phyloP scores from a whole-genome alignment of 2,329 filamentous ascomycete species.

The Bipolaris cookei region DNA sequence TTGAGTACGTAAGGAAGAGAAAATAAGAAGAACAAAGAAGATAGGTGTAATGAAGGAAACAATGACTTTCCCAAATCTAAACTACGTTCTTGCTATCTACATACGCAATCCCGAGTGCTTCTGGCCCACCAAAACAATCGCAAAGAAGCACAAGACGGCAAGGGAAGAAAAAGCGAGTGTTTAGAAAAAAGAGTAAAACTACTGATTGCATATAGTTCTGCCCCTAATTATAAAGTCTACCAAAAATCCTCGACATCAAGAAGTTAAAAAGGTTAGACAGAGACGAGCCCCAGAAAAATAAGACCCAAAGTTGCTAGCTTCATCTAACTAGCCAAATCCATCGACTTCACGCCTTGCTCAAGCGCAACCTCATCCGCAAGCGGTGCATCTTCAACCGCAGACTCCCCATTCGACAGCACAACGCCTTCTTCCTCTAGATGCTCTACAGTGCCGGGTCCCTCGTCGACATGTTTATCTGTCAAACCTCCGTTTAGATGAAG shows the following conservation, averaged over 20 bases:
- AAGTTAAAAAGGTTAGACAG: background rate
- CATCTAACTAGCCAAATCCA: background rate
- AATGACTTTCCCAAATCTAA: too few relatives aligned
- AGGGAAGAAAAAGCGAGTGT: too few relatives aligned
- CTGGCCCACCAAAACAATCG: too few relatives aligned
- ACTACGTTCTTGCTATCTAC: background rate
- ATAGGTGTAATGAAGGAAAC: too few relatives aligned
- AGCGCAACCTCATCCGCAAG: background rate
- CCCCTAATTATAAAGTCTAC: too few relatives aligned
- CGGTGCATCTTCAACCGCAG: constrained; percentile 12
- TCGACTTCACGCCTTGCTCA: background rate
- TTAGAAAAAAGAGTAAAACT: background rate
- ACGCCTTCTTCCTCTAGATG: constrained; percentile 12
- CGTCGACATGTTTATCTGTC: constrained; percentile 15
- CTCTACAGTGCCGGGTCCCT: constrained; percentile 21
- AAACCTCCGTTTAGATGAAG: background rate
- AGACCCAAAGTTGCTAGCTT: background rate
- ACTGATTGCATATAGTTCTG: too few relatives aligned
- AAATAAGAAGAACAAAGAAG: too few relatives aligned
- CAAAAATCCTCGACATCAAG: too few relatives aligned
- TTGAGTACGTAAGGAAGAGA: too few relatives aligned
- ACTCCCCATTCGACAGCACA: constrained; percentile 21
- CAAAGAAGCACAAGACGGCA: too few relatives aligned
- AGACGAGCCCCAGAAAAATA: background rate
- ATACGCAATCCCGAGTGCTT: too few relatives aligned